A percentile compares a stretch with the other conserved stretches of the same genome.
Evolutionary conservation across 2,329 filamentous ascomycete species (phyloP).

Genomic region (Hypoxylon sp.): DNA sequence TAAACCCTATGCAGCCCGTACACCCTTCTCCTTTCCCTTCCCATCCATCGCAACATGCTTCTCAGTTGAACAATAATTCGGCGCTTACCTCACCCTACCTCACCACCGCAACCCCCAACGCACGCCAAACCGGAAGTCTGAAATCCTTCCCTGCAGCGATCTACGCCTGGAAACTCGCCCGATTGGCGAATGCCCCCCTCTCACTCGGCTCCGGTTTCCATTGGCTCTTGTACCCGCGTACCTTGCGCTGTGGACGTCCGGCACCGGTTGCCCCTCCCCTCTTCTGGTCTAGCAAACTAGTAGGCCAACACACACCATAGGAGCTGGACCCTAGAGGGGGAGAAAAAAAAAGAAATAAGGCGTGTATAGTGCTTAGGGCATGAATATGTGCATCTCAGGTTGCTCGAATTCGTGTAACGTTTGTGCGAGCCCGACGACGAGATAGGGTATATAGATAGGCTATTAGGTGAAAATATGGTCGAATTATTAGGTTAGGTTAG

Average conservation of each 20-base stretch:
- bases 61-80: not conserved
- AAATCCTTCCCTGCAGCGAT: conserved; percentile 16
- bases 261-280: conserved; percentile 21
- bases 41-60: not conserved
- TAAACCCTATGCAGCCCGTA: no score
- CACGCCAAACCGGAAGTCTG: not conserved
- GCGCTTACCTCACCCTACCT: not conserved
- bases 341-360: no score
- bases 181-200: conserved; percentile 25
- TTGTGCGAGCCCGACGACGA: not conserved
- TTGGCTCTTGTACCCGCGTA: conserved; percentile 19
- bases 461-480: not conserved
- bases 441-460: not conserved
- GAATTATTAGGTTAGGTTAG: not conserved
- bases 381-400: not conserved
- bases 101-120: not conserved
- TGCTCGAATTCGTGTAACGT: not conserved
- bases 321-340: no score
- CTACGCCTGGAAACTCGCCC: conserved; percentile 11
- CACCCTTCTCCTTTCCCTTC: not conserved
- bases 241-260: conserved; percentile 14
- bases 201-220: conserved; percentile 3
- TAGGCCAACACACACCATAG: not conserved
- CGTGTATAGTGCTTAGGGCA: not conserved
- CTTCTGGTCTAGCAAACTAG: conserved; percentile 4